A percentile compares a stretch with the other conserved stretches of the same genome.
Evolutionary conservation across 164 flowering plant genomes (phyloP).

Genomic region (Chimonanthus praecox): DNA sequence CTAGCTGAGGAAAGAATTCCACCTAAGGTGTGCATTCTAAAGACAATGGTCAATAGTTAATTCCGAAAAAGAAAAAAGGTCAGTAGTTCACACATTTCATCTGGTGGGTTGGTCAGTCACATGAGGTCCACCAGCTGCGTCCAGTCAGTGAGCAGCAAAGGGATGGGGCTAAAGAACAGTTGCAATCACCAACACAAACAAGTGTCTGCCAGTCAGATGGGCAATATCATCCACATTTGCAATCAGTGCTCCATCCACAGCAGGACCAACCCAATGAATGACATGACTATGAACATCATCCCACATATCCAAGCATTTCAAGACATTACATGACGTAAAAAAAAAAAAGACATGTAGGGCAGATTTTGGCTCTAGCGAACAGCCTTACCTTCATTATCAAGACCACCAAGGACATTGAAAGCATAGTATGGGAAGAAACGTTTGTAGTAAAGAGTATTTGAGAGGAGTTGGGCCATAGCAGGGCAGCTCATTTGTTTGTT

Average conservation of each 20-base stretch:
- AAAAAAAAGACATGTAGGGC: not conserved
- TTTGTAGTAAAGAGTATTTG: slow-evolving; percentile 95
- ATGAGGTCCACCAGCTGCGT: not conserved
- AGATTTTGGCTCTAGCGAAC: not conserved
- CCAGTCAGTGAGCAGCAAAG: not conserved
- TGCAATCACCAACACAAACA: too few relatives aligned
- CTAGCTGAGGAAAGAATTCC: not conserved
- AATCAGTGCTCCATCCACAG: not conserved
- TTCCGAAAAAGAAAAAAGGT: too few relatives aligned
- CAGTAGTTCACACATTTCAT: not conserved
- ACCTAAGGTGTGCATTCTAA: not conserved
- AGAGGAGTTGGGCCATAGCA: slow-evolving; percentile 93
- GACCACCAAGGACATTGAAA: slow-evolving; percentile 94
- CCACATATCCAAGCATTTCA: not conserved
- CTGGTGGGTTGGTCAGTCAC: not conserved
- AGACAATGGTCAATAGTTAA: too few relatives aligned
- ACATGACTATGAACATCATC: not conserved
- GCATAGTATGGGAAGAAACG: slow-evolving; percentile 97
- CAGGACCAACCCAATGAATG: not conserved
- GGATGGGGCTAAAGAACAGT: too few relatives aligned
- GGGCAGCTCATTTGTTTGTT: slow-evolving; percentile 99
- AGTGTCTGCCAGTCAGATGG: not conserved
- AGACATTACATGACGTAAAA: too few relatives aligned
- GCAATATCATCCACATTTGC: not conserved
- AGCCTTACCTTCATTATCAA: slow-evolving; percentile 69